Evolutionary conservation across 305 asterid species (phyloP), one percentile per base, ranked within the genome.

Genomic region (Fraxinus sp.): DNA sequence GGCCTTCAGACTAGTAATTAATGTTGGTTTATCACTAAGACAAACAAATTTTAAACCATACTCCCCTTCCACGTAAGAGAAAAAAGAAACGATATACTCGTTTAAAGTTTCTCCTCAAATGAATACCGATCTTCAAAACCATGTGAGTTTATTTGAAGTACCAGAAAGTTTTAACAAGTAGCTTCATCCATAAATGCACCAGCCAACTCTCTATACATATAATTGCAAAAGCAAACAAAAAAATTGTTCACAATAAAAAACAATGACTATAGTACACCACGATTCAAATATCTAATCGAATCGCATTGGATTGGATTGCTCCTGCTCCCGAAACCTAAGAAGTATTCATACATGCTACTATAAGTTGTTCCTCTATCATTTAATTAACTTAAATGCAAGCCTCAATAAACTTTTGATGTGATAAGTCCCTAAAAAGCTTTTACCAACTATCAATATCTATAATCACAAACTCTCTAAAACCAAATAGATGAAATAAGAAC

Each of bases 281-380:
- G 8, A 66, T 9, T 28, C 73, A 66, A 10, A 26, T 26, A 24
- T 26, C 73, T 10, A 22, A 18, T 18, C 26, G 11, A 5, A 77
- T 36, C 32, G 11, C 52, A 20, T 76, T 10, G 64, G 18, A 59
- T 74, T 5, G 70, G n/a, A n/a, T n/a, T n/a, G n/a, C 82, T 22
- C 20, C 77, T 10, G 44, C 82, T 22, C 20, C 59, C 22, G 18
- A 28, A 79, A 79, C 37, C 41, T 2, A 5, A 18, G 13, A 75
- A 81, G 33, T 35, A 64, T 57, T 74, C 62, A 57, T 7, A 9
- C 24, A 3, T 4, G 82, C 81, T 76, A 57, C 81, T 83, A 49
- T 57, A 33, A n/a, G 9, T 64, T 30, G 7, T 28, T 39, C 16
- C 28, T 9, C 78, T 44, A 76, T 22, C 77, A 11, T 22, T 70